phyloP scores from a whole-genome alignment of 2,329 filamentous ascomycete genomes.

The Sporothrix globosa region DNA sequence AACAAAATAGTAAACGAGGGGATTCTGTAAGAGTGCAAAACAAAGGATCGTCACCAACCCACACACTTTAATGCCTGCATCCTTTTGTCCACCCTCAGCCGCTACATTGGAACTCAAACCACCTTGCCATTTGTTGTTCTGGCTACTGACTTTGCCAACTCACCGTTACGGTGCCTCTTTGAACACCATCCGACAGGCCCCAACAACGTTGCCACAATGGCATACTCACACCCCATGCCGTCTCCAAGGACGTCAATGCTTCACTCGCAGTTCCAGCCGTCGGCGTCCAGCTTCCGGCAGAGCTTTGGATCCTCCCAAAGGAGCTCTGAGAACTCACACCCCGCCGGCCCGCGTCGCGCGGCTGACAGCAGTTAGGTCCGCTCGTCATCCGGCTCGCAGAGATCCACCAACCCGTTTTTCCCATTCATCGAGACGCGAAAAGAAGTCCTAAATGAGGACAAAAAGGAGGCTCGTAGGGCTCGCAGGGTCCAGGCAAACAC shows the following conservation, averaged over 20 bases:
- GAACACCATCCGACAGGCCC: too few species aligned
- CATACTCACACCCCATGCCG: not conserved
- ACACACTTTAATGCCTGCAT: not conserved
- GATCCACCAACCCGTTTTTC: not conserved
- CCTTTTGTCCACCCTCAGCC: not conserved
- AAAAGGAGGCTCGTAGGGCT: not conserved
- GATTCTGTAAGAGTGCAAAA: conserved; percentile 1
- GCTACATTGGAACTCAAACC: not conserved
- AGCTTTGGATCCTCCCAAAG: not conserved
- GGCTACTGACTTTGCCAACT: not conserved
- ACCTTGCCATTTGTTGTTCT: not conserved
- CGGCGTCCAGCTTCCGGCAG: conserved; percentile 6
- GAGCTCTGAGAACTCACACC: not conserved
- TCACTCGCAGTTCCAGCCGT: conserved; percentile 9
- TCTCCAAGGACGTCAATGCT: not conserved
- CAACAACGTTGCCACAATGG: not conserved
- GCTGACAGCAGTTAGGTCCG: conserved; percentile 15
- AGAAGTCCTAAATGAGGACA: not conserved
- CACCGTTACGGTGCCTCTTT: not conserved
- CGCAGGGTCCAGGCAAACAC: not conserved
- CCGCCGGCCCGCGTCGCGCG: not conserved
- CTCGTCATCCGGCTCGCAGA: conserved; percentile 14
- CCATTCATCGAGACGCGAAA: not conserved
- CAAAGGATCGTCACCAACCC: conserved; percentile 4
- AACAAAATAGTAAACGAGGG: not conserved